Evolutionary conservation across 192 early-diverging fungal genomes (phyloP), one percentile per base, ranked within the genome.

Genomic region (Phlyctochytrium arcticum): DNA sequence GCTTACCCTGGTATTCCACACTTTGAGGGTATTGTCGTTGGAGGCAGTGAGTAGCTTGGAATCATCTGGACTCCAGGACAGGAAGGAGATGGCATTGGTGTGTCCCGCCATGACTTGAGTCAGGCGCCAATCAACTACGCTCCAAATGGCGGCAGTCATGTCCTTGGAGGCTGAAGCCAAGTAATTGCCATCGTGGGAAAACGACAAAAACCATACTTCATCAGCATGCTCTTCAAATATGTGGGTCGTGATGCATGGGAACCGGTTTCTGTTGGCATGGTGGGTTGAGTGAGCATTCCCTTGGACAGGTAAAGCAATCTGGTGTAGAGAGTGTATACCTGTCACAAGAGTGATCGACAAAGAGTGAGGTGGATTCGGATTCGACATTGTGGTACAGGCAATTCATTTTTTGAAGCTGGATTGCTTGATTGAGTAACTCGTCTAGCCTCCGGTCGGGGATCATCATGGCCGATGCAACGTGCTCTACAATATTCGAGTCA

Each of bases 151-250:
- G 54, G 87, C 85, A 3, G 86, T 89, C 23, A 82, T 81, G 77
- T 99, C 97, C 57, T 84, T 87, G 30, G 95, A 96, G 15, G 88
- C 90, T 2, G 97, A 98, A 15, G 92, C 97, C 27, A 99, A 76
- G 65, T 86, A 89, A 57, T 72, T 76, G 44, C 94, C 95, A 67
- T 92, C 79, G 36, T 91, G 89, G 6, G 94, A 97, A 69, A 96
- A 99, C 4, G 87, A 80, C 53, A 98, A 77, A 64, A 90, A 92
- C 97, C 96, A 98, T 6, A 98, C 95, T 76, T 98, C 95, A 72
- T 97, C 92, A 0, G 70, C 68, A 76, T 98, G 96, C 12, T 85
- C 87, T 48, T 78, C 85, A 31, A 88, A 72, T 12, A 91, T 74
- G 36, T 83, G 75, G 3, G 81, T 85, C 0, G 87, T 88, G 74